Evolutionary conservation across 2,329 filamentous ascomycete genomes (phyloP).

Genomic region (Escovopsis sp.): DNA sequence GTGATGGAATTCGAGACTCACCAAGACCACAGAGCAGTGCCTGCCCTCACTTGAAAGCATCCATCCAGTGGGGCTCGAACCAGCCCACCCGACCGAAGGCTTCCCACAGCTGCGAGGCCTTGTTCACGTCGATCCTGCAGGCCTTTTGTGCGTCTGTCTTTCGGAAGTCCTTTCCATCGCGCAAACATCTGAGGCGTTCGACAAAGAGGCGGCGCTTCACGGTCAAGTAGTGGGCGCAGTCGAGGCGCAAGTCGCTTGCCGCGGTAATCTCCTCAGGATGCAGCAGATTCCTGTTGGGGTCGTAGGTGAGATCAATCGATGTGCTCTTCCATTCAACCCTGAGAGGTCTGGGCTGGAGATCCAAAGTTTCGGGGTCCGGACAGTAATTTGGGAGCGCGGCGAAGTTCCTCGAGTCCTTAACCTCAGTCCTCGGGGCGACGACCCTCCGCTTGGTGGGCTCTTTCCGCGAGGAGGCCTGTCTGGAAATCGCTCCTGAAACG

Average conservation of each 20-base stretch:
- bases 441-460: too few relatives aligned
- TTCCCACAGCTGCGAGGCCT: conserved; percentile 82
- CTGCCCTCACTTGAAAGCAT: conserved; percentile 16
- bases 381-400: conserved; percentile 54
- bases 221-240: conserved; percentile 76
- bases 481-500: too few relatives aligned
- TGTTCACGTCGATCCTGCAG: conserved; percentile 98
- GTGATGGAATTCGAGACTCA: too few relatives aligned
- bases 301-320: conserved; percentile 58
- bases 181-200: conserved; percentile 51
- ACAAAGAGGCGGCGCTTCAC: conserved; percentile 88
- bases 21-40: too few relatives aligned
- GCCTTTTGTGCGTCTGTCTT: conserved; percentile 93
- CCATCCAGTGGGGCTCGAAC: conserved; percentile 44
- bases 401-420: too few relatives aligned
- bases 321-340: conserved; percentile 82
- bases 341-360: conserved; percentile 50
- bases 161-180: conserved; percentile 67
- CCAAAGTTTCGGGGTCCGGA: conserved; percentile 51
- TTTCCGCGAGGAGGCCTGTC: too few relatives aligned
- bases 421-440: too few relatives aligned
- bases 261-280: conserved; percentile 65
- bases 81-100: conserved; percentile 79
- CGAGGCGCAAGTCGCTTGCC: conserved; percentile 65
- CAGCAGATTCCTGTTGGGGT: conserved; percentile 54